Conservation (phyloP, 495 filamentous ascomycete genomes). For the Trichocladium antarcticum region DNA sequence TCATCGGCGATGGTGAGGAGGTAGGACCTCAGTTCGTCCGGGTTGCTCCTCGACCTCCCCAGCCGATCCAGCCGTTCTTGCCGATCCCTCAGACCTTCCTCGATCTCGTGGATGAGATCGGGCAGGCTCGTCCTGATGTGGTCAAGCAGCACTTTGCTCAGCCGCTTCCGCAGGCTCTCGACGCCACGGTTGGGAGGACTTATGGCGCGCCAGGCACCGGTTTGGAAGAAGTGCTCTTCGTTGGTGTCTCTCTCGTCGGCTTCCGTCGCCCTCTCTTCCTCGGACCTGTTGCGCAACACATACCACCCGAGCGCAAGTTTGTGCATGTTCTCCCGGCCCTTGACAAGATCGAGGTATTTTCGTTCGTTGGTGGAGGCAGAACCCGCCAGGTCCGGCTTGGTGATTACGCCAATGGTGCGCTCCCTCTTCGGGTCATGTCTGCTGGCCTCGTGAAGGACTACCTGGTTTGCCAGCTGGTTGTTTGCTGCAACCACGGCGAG, state of each 20-base stretch:
- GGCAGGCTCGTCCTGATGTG: conserved; percentile 24
- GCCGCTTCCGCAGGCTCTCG: conserved; percentile 22
- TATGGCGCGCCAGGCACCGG: conserved; percentile 29
- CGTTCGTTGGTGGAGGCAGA: conserved; percentile 1
- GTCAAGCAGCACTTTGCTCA: conserved; percentile 22
- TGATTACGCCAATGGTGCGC: conserved; percentile 49
- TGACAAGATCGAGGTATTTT: conserved; percentile 9
- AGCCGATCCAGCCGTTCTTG: conserved; percentile 16
- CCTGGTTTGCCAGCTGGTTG: conserved; percentile 40
- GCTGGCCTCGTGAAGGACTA: conserved; percentile 33
- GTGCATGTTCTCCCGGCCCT: conserved; percentile 11
- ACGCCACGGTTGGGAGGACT: conserved; percentile 20
- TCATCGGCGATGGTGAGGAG: conserved; percentile 20
- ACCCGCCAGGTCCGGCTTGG: conserved; percentile 16
- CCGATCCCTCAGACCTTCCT: conserved; percentile 8
- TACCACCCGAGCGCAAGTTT: conserved; percentile 44
- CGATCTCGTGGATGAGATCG: conserved; percentile 21
- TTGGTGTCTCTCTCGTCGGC: conserved; percentile 26
- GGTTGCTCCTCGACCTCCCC: conserved; percentile 18
- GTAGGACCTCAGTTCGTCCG: conserved; percentile 20
- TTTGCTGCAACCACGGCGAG: conserved; percentile 47
- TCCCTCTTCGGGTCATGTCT: conserved; percentile 34
- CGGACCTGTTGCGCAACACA: conserved; percentile 49
- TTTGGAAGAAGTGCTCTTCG: conserved; percentile 34
- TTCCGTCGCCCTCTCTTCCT: conserved; percentile 26